Conservation (phyloP, 345 rosid genomes). For the Eucalyptus cloeziana region DNA sequence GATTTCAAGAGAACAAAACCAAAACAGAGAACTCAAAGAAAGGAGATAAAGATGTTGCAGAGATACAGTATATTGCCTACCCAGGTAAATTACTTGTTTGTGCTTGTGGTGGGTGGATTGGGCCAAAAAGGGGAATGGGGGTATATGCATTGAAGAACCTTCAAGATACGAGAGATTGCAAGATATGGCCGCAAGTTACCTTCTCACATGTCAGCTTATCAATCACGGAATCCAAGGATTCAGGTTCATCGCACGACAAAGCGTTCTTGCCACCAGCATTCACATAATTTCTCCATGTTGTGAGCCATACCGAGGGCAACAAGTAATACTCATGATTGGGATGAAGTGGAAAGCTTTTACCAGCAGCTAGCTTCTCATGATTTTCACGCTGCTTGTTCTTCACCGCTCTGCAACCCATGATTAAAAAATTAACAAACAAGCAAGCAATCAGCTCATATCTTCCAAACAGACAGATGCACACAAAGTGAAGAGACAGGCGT, state of each 20-base stretch:
- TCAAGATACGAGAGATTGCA: neutral
- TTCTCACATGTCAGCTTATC: slow-evolving; percentile 62
- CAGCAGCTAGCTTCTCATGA: slow-evolving; percentile 77
- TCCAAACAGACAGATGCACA: neutral
- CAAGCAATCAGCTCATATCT: neutral
- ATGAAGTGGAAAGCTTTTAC: slow-evolving; percentile 47
- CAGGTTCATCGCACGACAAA: slow-evolving; percentile 57
- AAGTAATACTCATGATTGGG: slow-evolving; percentile 53
- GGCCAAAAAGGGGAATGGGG: neutral
- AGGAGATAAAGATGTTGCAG: neutral
- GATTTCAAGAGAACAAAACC: neutral
- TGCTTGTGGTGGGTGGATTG: neutral
- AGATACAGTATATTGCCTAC: neutral
- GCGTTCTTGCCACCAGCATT: slow-evolving; percentile 57
- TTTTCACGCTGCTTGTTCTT: slow-evolving; percentile 78
- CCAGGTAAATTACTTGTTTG: neutral
- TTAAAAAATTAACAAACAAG: neutral
- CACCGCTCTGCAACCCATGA: slow-evolving; percentile 45
- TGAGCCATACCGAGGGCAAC: slow-evolving; percentile 77
- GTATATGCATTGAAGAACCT: neutral
- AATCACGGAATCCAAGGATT: slow-evolving; percentile 46
- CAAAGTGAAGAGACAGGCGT: neutral
- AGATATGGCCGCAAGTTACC: slow-evolving; percentile 27
- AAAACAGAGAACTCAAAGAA: neutral
- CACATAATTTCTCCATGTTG: slow-evolving; percentile 75